Evolutionary conservation across 1,139 yeast species (phyloP).

Genomic region (Blastobotrys capitulatus): DNA sequence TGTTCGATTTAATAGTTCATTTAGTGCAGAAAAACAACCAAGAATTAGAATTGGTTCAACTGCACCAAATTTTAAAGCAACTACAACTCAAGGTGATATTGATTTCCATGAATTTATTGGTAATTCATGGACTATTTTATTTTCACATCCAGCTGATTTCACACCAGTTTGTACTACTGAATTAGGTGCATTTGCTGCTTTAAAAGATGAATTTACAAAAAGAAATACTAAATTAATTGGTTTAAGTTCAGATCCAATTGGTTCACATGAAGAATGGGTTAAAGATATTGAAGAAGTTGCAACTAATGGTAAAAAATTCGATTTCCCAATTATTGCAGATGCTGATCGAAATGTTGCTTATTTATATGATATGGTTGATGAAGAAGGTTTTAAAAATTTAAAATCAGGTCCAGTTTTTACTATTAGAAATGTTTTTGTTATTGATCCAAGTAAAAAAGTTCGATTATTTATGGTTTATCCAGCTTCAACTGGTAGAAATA

Average conservation of each 20-base stretch:
- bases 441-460: conserved; percentile 82
- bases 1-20: conserved; percentile 16
- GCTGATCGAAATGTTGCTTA: conserved; percentile 72
- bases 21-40: conserved; percentile 24
- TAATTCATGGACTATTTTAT: conserved; percentile 74
- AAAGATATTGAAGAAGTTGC: conserved; percentile 79
- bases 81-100: conserved; percentile 70
- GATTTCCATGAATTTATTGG: conserved; percentile 80
- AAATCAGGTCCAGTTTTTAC: conserved; percentile 62
- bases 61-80: conserved; percentile 82
- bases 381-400: conserved; percentile 76
- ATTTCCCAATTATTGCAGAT: conserved; percentile 87
- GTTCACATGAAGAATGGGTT: conserved; percentile 75
- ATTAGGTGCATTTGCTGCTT: conserved; percentile 82
- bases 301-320: conserved; percentile 57
- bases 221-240: conserved; percentile 83
- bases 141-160: conserved; percentile 92
- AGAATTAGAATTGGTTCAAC: conserved; percentile 58
- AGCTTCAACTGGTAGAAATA: conserved; percentile 87
- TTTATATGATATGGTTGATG: conserved; percentile 86
- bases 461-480: conserved; percentile 82
- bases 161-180: conserved; percentile 96
- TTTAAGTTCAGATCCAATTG: conserved; percentile 72
- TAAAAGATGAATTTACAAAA: conserved; percentile 75
- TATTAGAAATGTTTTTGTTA: conserved; percentile 81